Evolutionary conservation across 129 eudicot genomes (phyloP).

Genomic region (Oenanthe sinensis): DNA sequence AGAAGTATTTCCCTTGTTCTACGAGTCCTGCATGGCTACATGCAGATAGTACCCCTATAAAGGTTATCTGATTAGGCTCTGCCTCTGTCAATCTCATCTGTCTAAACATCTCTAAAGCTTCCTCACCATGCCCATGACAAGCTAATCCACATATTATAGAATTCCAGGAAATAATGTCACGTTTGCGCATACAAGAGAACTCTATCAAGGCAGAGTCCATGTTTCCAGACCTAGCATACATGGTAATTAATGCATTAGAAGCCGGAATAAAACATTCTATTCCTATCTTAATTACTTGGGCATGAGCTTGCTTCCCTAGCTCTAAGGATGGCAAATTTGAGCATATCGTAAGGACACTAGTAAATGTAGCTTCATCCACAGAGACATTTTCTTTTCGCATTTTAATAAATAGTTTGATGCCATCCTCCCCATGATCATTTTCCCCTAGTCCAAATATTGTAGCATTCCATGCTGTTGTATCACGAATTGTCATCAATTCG

Average conservation of each 20-base stretch:
- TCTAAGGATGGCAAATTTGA: constrained; percentile 30
- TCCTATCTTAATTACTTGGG: constrained; percentile 25
- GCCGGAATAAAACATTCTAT: constrained; percentile 16
- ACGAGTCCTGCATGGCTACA: constrained; percentile 44
- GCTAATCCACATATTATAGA: constrained; percentile 38
- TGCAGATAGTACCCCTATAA: constrained; percentile 41
- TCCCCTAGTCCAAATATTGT: constrained; percentile 33
- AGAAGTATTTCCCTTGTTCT: constrained; percentile 26
- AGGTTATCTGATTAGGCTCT: constrained; percentile 33
- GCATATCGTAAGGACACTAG: constrained; percentile 31
- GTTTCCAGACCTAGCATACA: constrained; percentile 38
- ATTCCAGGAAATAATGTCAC: constrained; percentile 34
- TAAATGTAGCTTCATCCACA: constrained; percentile 32
- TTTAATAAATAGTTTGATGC: constrained; percentile 21
- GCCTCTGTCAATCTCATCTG: constrained; percentile 21
- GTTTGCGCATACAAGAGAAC: constrained; percentile 23
- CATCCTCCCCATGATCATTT: constrained; percentile 28
- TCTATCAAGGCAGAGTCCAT: constrained; percentile 28
- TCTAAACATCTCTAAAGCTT: constrained; percentile 25
- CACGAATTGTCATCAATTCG: constrained; percentile 23
- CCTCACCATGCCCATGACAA: constrained; percentile 30
- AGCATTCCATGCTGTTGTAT: constrained; percentile 42
- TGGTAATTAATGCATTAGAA: constrained; percentile 31
- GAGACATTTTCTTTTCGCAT: constrained; percentile 19
- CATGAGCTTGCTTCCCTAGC: constrained; percentile 32